Evolutionary conservation across 306 rosid genomes (phyloP).

Genomic region (Arachis hypogaea): DNA sequence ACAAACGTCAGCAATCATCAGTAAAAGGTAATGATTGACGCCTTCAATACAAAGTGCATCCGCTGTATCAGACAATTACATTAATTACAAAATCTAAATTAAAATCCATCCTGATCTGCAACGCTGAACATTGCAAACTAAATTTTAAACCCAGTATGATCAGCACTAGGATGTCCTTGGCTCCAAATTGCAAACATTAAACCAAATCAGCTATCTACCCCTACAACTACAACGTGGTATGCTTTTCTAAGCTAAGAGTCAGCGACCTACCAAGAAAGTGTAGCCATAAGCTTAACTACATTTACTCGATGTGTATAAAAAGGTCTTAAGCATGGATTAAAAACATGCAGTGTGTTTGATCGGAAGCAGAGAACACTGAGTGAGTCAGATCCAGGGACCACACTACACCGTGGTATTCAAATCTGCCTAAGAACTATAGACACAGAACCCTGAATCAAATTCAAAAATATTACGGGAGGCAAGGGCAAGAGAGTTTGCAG

Average conservation of each 20-base stretch:
- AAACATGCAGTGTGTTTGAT: background rate
- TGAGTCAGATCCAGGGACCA: background rate
- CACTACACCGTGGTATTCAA: background rate
- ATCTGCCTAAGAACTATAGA: conserved; percentile 1
- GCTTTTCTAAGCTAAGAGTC: background rate
- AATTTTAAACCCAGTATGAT: background rate
- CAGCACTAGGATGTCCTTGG: conserved; percentile 10
- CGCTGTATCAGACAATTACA: conserved; percentile 1
- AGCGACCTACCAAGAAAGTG: conserved; percentile 1
- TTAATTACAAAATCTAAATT: background rate
- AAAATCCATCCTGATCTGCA: conserved; percentile 3
- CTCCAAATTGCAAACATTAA: background rate
- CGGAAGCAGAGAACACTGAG: background rate
- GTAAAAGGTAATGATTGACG: background rate
- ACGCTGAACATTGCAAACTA: background rate
- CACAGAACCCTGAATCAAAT: background rate
- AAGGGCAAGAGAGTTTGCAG: conserved; percentile 1
- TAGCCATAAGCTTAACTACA: background rate
- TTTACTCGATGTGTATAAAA: background rate
- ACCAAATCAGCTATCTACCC: background rate
- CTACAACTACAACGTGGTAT: background rate
- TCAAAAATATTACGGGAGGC: background rate
- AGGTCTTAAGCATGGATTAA: background rate
- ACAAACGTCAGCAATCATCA: background rate
- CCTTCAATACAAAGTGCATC: conserved; percentile 5